Percentiles rank a stretch among this genome's conserved stretches.
phyloP scores from a whole-genome alignment of 2,329 filamentous ascomycete species.

The Dothidotthia symphoricarpi region DNA sequence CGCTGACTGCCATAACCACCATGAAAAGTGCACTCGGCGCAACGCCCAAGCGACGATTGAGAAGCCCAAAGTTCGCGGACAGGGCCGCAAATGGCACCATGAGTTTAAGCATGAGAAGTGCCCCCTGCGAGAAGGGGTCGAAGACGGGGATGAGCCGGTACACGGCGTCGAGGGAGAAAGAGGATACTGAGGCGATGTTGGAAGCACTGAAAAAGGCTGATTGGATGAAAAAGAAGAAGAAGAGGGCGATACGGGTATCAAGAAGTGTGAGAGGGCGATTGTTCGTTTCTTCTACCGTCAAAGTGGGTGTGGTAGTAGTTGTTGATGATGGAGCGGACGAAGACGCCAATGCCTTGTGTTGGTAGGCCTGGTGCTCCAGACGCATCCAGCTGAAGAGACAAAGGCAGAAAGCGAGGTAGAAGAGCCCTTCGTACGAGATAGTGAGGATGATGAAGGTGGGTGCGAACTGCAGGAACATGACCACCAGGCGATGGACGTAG shows the following conservation, averaged over 20 bases:
- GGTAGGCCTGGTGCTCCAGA: constrained; percentile 77
- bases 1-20: constrained; percentile 79
- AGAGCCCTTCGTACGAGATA: constrained; percentile 95
- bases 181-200: constrained; percentile 90
- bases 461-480: constrained; percentile 89
- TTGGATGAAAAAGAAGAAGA: constrained; percentile 93
- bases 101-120: constrained; percentile 82
- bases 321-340: constrained; percentile 32
- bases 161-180: constrained; percentile 91
- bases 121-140: constrained; percentile 87
- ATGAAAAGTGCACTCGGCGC: constrained; percentile 90
- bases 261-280: constrained; percentile 70
- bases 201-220: constrained; percentile 96
- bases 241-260: constrained; percentile 86
- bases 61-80: constrained; percentile 87
- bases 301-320: constrained; percentile 44
- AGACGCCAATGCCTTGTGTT: constrained; percentile 41
- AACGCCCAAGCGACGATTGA: constrained; percentile 80
- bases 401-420: constrained; percentile 86
- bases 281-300: too few species aligned
- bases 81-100: constrained; percentile 92
- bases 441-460: constrained; percentile 94
- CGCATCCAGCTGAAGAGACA: constrained; percentile 85
- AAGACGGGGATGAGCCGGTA: constrained; percentile 85
- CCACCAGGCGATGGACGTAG: constrained; percentile 83